A percentile compares a stretch with the other conserved stretches of the same genome.
phyloP scores from a whole-genome alignment of 305 asterid species.

The Coffea humblotiana region DNA sequence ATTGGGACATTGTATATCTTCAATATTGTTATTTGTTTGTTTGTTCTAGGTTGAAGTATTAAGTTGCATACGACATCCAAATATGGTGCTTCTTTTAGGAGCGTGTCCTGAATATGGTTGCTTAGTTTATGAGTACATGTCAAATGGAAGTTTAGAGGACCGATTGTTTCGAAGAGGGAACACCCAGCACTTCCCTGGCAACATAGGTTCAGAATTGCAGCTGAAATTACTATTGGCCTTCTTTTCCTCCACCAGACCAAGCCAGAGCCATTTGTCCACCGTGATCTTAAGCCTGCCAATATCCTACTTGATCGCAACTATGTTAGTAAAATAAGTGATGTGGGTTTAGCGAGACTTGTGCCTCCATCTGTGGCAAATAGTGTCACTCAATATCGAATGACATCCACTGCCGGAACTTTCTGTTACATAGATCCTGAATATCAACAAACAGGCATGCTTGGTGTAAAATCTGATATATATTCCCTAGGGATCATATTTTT shows the following conservation, averaged over 20 bases:
- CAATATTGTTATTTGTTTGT: slow-evolving; percentile 21
- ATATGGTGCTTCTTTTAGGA: slow-evolving; percentile 93
- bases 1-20: neutral
- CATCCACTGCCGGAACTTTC: slow-evolving; percentile 88
- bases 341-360: slow-evolving; percentile 81
- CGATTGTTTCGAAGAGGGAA: slow-evolving; percentile 56
- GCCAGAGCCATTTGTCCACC: slow-evolving; percentile 85
- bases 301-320: slow-evolving; percentile 81
- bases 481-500: slow-evolving; percentile 83
- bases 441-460: slow-evolving; percentile 91
- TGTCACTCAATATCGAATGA: slow-evolving; percentile 86
- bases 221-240: slow-evolving; percentile 75
- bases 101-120: slow-evolving; percentile 91
- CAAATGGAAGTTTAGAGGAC: slow-evolving; percentile 84
- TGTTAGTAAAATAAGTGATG: slow-evolving; percentile 85
- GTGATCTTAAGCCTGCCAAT: slow-evolving; percentile 82
- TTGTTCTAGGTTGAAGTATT: slow-evolving; percentile 74
- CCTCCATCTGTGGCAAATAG: slow-evolving; percentile 82
- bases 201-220: slow-evolving; percentile 70
- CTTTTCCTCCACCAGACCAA: slow-evolving; percentile 88
- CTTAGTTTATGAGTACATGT: slow-evolving; percentile 84
- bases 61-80: slow-evolving; percentile 86
- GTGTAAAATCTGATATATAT: slow-evolving; percentile 70
- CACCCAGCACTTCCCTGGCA: slow-evolving; percentile 79
- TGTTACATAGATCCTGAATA: slow-evolving; percentile 91